Evolutionary conservation across 495 filamentous ascomycete genomes (phyloP), one percentile per base, ranked within the genome.

Genomic region (Penicillium canescens): DNA sequence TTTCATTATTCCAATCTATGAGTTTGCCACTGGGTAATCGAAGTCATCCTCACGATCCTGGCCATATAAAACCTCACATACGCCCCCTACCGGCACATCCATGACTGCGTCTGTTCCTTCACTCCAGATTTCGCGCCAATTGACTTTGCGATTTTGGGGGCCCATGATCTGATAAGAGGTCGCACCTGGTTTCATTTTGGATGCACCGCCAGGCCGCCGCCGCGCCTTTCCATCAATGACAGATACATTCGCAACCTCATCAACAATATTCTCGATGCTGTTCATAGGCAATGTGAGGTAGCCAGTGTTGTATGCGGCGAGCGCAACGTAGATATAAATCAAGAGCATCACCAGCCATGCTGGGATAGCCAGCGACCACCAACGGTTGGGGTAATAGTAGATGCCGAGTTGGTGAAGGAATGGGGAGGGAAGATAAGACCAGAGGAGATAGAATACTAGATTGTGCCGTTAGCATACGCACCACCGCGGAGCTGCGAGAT

Each of bases 31-130:
- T 8, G 18, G 33, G 6, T 38, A 28, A 33, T 57, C 54, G 46
- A 48, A 46, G 18, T 73, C 68, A 14, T 75, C 74, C 21, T 73
- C 69, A 34, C 75, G 62, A 46, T 76, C 72, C 39, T 67, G 70
- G 7, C 78, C 79, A 50, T 81, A 82, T 0, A 82, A 59, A 6
- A 98, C 83, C 78, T 99, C 94, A 71, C 93, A 97, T n/a, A 97
- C 94, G 3, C 94, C 94, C 16, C 92, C 95, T 38, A 98, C 79
- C 6, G 94, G 94, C 16, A 99, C 84, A 79, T 99, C 94, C 90
- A 98, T 89, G 6, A 97, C 93, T 11, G 91, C 94, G 79, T 99
- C 94, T 1, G 95, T 99, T 28, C 95, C 91, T 57, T 90, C 85
- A 65, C 82, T 88, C 94, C 94, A 98, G 7, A 93, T 75, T 44